phyloP scores from a whole-genome alignment of 192 early-diverging fungal genomes.

The Backusella australiensis region DNA sequence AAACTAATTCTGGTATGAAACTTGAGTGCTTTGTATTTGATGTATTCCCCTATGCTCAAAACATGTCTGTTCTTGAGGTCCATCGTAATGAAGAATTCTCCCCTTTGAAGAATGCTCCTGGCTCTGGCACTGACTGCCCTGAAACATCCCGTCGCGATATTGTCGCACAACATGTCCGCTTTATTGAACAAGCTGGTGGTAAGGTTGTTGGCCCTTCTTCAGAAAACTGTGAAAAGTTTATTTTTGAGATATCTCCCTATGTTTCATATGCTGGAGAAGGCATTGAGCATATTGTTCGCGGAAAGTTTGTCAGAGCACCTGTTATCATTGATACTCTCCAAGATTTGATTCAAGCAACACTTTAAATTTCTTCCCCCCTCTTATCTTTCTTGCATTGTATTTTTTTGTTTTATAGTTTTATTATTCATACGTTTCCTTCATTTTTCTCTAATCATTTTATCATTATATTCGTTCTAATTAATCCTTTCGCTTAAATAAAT shows the following conservation, averaged over 20 bases:
- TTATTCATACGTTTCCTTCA: background rate
- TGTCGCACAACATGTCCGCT: conserved; percentile 82
- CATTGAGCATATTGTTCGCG: conserved; percentile 68
- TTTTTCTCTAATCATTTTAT: background rate
- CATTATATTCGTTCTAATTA: background rate
- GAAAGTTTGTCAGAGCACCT: conserved; percentile 65
- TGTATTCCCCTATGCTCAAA: conserved; percentile 88
- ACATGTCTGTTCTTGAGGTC: conserved; percentile 90
- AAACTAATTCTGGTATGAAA: conserved; percentile 92
- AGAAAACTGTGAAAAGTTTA: conserved; percentile 29
- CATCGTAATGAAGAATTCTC: conserved; percentile 94
- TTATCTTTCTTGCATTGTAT: background rate
- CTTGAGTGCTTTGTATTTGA: conserved; percentile 99
- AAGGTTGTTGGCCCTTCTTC: conserved; percentile 42
- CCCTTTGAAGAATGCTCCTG: conserved; percentile 98
- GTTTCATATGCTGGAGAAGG: conserved; percentile 94
- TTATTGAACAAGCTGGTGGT: conserved; percentile 82
- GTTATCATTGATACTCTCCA: conserved; percentile 32
- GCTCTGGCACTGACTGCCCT: conserved; percentile 81
- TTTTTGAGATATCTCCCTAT: conserved; percentile 85
- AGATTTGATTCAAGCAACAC: conserved; percentile 25
- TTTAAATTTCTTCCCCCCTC: background rate
- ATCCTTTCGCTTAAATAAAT: background rate
- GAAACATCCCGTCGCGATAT: conserved; percentile 92
- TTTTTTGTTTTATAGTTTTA: background rate